Evolutionary conservation across 169 alveolate genomes (phyloP).

Genomic region (Besnoitia besnoiti): DNA sequence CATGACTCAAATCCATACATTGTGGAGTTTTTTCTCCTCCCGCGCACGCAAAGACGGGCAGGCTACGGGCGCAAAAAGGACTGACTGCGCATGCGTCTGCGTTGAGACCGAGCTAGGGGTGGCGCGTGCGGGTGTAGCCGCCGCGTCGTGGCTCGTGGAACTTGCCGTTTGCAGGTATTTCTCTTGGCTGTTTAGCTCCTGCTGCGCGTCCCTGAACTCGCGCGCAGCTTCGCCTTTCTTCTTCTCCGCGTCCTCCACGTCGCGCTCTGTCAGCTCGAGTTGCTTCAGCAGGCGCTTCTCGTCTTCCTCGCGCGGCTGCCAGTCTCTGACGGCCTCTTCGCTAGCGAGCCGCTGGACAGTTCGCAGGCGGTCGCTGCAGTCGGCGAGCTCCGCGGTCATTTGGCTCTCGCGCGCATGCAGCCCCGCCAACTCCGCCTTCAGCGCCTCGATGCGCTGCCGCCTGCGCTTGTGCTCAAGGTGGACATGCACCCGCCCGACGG

Average conservation of each 20-base stretch:
- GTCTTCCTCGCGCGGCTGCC: neutral
- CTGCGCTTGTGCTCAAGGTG: neutral
- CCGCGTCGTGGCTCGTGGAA: no score
- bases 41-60: no score
- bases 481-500: slow-evolving; percentile 36
- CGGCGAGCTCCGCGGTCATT: slow-evolving; percentile 14
- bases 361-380: slow-evolving; percentile 33
- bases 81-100: no score
- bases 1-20: no score
- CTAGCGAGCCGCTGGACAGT: neutral
- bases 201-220: neutral
- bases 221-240: neutral
- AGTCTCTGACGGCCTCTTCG: neutral
- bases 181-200: neutral
- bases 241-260: slow-evolving; percentile 1
- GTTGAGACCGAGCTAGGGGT: no score
- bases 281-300: slow-evolving; percentile 17
- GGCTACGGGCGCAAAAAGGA: no score
- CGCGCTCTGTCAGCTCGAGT: slow-evolving; percentile 4
- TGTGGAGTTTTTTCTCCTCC: no score
- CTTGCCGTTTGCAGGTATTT: neutral
- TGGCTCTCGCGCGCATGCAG: slow-evolving; percentile 2
- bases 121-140: no score
- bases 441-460: neutral
- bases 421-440: neutral